Conservation (phyloP, 225 moss, liverwort and hornwort species). For the Antitrichia curtipendula region DNA sequence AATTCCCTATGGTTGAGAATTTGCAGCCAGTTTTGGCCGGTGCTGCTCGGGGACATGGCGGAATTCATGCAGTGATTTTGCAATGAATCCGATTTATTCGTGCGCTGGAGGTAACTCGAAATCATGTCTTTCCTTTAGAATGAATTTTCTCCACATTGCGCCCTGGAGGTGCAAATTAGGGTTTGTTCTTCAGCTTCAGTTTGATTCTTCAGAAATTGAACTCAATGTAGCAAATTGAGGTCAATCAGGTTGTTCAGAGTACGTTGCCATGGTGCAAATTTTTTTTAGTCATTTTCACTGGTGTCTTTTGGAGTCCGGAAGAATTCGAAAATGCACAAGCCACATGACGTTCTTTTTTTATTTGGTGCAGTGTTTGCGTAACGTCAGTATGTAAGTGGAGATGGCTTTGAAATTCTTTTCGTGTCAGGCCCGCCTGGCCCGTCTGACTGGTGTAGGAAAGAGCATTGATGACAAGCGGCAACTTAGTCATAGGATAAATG, state of each 20-base stretch:
- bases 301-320: not conserved
- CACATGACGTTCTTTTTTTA: not conserved
- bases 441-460: not conserved
- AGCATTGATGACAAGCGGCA: not conserved
- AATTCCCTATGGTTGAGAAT: not conserved
- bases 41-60: not conserved
- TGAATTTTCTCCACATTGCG: not conserved
- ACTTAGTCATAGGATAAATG: not conserved
- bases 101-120: not conserved
- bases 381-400: not conserved
- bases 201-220: not conserved
- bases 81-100: not conserved
- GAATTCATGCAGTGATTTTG: not conserved
- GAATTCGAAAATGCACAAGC: not conserved
- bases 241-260: not conserved
- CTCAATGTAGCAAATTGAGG: not conserved
- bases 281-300: not conserved
- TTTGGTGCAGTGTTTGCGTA: not conserved
- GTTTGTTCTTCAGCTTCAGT: not conserved
- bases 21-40: not conserved
- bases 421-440: not conserved
- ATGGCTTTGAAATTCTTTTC: conserved; percentile 19
- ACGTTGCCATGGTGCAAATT: not conserved
- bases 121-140: not conserved
- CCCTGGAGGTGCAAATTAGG: not conserved